Conservation (phyloP, 148 eudicot genomes). For the Fagopyrum esculentum region DNA sequence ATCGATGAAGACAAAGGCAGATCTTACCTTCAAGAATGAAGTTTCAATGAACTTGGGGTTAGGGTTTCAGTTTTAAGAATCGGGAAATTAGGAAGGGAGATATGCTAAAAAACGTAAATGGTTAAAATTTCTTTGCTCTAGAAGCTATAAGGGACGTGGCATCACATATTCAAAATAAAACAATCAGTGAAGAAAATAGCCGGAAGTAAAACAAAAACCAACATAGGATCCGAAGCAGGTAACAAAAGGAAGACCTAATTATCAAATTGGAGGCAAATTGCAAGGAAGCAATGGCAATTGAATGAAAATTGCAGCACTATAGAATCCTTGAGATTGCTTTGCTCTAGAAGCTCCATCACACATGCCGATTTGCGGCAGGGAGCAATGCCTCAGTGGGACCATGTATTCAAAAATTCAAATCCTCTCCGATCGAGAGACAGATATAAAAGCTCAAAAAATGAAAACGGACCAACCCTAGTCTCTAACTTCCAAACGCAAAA, state of each 20-base stretch:
- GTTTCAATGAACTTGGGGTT: too few species aligned
- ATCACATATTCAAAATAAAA: background rate
- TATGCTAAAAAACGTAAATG: too few species aligned
- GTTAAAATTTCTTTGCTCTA: too few species aligned
- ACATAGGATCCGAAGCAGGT: background rate
- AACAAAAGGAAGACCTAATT: background rate
- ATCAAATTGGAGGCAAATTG: conserved; percentile 3
- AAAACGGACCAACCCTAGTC: background rate
- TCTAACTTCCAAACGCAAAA: too few species aligned
- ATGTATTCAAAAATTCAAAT: background rate
- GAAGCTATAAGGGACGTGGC: too few species aligned
- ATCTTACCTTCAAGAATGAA: too few species aligned
- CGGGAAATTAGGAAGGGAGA: too few species aligned
- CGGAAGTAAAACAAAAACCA: background rate
- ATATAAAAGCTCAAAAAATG: background rate
- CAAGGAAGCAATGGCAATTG: background rate
- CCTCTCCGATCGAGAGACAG: background rate
- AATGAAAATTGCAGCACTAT: conserved; percentile 57
- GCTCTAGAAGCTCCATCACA: conserved; percentile 86
- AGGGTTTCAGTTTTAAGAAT: too few species aligned
- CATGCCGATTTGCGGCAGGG: conserved; percentile 88
- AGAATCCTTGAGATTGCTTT: conserved; percentile 66
- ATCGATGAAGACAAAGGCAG: too few species aligned
- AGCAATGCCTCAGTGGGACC: conserved; percentile 66
- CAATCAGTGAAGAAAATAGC: background rate